Percentiles rank a stretch among this genome's conserved stretches.
These are phyloP conservation scores for Penicillium silybi DNA, from an alignment of 495 filamentous ascomycete genomes.

Conservation along the genomic window DNA sequence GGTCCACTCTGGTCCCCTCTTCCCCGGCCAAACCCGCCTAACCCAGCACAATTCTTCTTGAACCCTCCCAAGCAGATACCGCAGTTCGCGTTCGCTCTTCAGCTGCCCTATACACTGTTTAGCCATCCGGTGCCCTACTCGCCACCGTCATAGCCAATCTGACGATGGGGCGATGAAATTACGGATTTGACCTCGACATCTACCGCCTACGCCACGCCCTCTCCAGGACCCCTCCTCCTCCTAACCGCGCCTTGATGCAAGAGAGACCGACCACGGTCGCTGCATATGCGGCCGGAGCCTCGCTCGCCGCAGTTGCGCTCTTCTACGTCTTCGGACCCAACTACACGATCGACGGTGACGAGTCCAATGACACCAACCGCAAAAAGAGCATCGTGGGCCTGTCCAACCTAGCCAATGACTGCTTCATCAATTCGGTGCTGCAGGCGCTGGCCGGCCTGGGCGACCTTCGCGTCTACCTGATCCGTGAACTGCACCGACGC, in stretches of 20 bases:
- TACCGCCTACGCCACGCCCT: constrained; percentile 3
- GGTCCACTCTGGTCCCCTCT: constrained; percentile 23
- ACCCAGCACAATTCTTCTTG: constrained; percentile 7
- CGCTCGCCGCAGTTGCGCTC: constrained; percentile 89
- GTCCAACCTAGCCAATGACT: constrained; percentile 91
- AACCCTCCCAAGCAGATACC: neutral
- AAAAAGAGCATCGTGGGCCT: constrained; percentile 91
- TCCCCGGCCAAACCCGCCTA: constrained; percentile 15
- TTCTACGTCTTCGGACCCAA: constrained; percentile 97
- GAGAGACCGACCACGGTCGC: constrained; percentile 83
- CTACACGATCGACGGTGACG: constrained; percentile 82
- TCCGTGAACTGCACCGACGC: constrained; percentile 79
- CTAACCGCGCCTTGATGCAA: constrained; percentile 56
- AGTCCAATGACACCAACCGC: constrained; percentile 55
- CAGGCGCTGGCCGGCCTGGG: constrained; percentile 94
- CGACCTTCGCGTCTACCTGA: constrained; percentile 85
- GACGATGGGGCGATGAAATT: constrained; percentile 14
- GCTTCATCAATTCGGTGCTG: constrained; percentile 97
- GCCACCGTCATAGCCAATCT: constrained; percentile 2
- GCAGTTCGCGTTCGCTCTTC: neutral
- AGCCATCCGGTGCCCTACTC: neutral
- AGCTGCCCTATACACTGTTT: neutral
- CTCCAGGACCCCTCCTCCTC: constrained; percentile 2
- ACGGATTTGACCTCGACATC: constrained; percentile 8
- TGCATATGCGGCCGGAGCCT: constrained; percentile 92